Conservation (phyloP, 345 rosid genomes). For the Pugionium cornutum region DNA sequence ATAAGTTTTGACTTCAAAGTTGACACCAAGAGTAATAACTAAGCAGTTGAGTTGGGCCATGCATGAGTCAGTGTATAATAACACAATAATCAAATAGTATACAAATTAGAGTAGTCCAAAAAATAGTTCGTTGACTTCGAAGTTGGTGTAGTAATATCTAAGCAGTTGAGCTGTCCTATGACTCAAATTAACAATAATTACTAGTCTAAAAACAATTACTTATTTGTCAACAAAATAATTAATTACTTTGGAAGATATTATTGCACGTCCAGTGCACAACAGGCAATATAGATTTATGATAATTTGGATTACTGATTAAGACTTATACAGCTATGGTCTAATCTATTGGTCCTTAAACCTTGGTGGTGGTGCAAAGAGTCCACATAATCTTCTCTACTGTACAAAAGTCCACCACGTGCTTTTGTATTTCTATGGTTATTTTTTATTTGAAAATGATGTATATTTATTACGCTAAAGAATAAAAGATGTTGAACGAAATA, state of each 20-base stretch:
- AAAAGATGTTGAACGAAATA: neutral
- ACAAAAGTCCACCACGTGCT: constrained; percentile 37
- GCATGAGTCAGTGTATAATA: constrained; percentile 1
- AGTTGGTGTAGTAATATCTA: too few relatives aligned
- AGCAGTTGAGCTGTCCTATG: too few relatives aligned
- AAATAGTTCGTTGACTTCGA: too few relatives aligned
- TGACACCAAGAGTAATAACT: neutral
- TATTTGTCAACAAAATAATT: neutral
- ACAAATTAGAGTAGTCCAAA: neutral
- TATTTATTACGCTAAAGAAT: constrained; percentile 11
- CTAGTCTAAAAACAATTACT: neutral
- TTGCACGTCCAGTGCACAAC: too few relatives aligned
- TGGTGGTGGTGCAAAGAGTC: neutral
- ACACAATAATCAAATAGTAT: neutral
- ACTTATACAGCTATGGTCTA: neutral
- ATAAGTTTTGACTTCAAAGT: constrained; percentile 26
- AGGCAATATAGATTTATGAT: neutral
- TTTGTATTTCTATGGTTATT: constrained; percentile 11
- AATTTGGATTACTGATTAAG: constrained; percentile 2
- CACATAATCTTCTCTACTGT: constrained; percentile 11
- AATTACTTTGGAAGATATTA: too few relatives aligned
- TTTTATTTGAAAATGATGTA: constrained; percentile 5
- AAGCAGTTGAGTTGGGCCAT: constrained; percentile 16
- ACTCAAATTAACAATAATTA: too few relatives aligned
- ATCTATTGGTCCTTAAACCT: neutral